A percentile compares a stretch with the other conserved stretches of the same genome.
Evolutionary conservation across 805 yeast species (phyloP).

Genomic region (Myxozyma kluyveri): DNA sequence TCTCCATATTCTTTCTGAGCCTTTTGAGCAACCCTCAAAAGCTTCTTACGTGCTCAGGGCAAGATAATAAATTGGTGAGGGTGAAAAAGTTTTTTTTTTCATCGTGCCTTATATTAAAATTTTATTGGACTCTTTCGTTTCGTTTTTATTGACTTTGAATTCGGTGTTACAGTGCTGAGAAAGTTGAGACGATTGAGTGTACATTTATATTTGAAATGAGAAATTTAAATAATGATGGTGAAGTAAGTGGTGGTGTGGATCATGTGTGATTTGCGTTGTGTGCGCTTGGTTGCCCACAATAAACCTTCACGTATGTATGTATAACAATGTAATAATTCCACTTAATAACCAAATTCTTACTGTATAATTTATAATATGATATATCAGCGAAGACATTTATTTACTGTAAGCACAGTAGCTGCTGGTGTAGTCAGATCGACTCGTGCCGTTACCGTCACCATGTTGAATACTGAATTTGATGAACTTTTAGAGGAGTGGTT

Average conservation of each 20-base stretch:
- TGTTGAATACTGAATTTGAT: too few species aligned
- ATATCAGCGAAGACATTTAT: too few species aligned
- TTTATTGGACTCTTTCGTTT: constrained; percentile 5
- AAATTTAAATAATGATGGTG: constrained; percentile 10
- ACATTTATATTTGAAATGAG: not conserved
- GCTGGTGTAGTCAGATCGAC: too few species aligned
- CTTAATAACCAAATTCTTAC: not conserved
- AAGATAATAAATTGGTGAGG: constrained; percentile 8
- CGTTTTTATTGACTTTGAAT: not conserved
- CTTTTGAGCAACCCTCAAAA: not conserved
- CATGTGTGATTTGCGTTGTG: not conserved
- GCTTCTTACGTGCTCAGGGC: constrained; percentile 15
- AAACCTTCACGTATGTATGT: not conserved
- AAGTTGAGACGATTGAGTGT: not conserved
- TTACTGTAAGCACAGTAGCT: too few species aligned
- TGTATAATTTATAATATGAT: too few species aligned
- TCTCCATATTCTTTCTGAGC: constrained; percentile 5
- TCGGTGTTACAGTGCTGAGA: not conserved
- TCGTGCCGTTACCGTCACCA: too few species aligned
- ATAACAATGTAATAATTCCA: not conserved
- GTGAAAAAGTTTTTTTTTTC: not conserved
- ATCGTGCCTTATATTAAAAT: not conserved
- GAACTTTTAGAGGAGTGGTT: too few species aligned
- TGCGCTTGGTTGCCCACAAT: not conserved
- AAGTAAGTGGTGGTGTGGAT: constrained; percentile 7